A percentile compares a stretch with the other conserved stretches of the same genome.
Evolutionary conservation across 164 flowering plant genomes (phyloP).

Genomic region (Sextonia rubra): DNA sequence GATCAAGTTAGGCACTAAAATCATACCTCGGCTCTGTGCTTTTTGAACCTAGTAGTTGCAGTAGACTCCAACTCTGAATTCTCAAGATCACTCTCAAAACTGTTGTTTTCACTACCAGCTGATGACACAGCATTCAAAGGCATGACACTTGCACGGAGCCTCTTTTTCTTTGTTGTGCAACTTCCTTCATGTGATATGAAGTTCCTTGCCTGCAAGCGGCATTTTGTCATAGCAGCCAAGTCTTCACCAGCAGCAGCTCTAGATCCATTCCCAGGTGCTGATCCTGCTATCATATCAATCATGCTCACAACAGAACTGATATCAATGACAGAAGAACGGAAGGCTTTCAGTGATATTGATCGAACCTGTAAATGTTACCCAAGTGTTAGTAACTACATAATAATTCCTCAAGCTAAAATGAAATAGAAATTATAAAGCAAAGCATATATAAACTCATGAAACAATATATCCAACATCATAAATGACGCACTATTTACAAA

Average conservation of each 20-base stretch:
- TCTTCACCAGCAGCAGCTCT: slow-evolving; percentile 95
- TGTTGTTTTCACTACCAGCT: slow-evolving; percentile 56
- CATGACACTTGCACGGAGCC: slow-evolving; percentile 70
- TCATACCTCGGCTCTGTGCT: slow-evolving; percentile 65
- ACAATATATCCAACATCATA: neutral
- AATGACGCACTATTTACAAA: too few species aligned
- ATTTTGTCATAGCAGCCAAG: slow-evolving; percentile 86
- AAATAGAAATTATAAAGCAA: neutral
- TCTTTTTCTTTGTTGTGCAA: slow-evolving; percentile 64
- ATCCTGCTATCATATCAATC: slow-evolving; percentile 80
- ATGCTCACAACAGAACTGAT: slow-evolving; percentile 79
- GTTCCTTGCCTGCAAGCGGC: slow-evolving; percentile 78
- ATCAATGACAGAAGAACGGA: slow-evolving; percentile 70
- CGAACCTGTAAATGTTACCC: slow-evolving; percentile 49
- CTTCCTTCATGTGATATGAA: slow-evolving; percentile 57
- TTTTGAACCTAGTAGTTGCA: slow-evolving; percentile 68
- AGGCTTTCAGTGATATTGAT: slow-evolving; percentile 54
- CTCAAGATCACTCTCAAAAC: slow-evolving; percentile 48
- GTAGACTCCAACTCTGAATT: slow-evolving; percentile 76
- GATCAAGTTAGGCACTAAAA: neutral
- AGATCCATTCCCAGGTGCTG: slow-evolving; percentile 94
- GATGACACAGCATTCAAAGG: slow-evolving; percentile 67
- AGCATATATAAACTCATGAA: neutral
- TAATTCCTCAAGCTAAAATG: neutral
- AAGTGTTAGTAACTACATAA: neutral